These are phyloP conservation scores for Tetracladium maxilliforme DNA, from an alignment of 2,329 filamentous ascomycete genomes.

Conservation along the genomic window DNA sequence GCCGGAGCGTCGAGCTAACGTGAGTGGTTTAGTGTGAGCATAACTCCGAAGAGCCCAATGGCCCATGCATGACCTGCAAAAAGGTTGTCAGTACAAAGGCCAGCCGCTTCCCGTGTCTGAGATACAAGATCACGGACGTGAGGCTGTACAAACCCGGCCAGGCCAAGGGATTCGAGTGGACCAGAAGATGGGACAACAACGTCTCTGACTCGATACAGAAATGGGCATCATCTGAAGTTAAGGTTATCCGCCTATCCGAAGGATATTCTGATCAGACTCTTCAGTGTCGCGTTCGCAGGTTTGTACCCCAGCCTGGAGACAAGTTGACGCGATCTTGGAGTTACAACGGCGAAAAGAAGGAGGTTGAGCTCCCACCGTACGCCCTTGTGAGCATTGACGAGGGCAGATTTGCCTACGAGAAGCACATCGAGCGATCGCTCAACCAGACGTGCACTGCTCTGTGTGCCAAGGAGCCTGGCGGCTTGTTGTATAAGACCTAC, in stretches of 20 bases:
- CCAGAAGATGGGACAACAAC: constrained; percentile 38
- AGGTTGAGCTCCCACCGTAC: constrained; percentile 37
- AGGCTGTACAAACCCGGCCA: constrained; percentile 42
- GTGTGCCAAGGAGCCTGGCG: too few relatives aligned
- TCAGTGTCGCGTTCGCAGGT: constrained; percentile 34
- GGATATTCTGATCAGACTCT: constrained; percentile 37
- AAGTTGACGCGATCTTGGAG: constrained; percentile 43
- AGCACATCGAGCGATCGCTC: too few relatives aligned
- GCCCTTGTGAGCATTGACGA: constrained; percentile 40
- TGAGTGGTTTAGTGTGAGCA: constrained; percentile 29
- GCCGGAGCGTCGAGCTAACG: not conserved
- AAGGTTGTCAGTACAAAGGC: constrained; percentile 34
- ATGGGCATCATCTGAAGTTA: constrained; percentile 37
- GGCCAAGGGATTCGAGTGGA: constrained; percentile 44
- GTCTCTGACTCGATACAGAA: constrained; percentile 37
- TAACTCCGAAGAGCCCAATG: constrained; percentile 28
- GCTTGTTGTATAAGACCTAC: too few relatives aligned
- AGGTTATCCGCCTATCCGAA: constrained; percentile 34
- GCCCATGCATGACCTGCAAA: constrained; percentile 36
- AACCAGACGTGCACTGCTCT: too few relatives aligned
- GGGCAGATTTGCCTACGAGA: constrained; percentile 29
- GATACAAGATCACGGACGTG: constrained; percentile 45
- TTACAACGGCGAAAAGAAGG: constrained; percentile 25
- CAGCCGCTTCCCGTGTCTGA: constrained; percentile 38
- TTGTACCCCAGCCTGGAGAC: constrained; percentile 39